Percentiles rank a stretch among this genome's conserved stretches.
phyloP scores from a whole-genome alignment of 1,284 basidiomycete genomes.

The Ustilago xerochloae region DNA sequence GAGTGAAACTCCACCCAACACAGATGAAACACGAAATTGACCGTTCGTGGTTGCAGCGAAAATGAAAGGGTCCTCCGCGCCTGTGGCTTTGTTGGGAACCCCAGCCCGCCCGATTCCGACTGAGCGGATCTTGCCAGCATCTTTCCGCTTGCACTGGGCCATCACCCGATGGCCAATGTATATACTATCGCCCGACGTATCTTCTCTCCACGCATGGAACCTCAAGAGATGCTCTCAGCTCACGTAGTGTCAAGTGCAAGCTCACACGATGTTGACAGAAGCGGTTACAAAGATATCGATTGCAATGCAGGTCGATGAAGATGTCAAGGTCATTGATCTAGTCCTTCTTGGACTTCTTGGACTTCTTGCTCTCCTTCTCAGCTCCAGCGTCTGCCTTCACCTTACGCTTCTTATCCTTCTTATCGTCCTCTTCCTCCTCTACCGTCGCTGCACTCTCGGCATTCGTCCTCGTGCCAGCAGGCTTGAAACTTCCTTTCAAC shows the following conservation, averaged over 20 bases:
- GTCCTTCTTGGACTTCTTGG: conserved; percentile 38
- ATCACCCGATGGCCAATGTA: too few relatives aligned
- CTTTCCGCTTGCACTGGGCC: too few relatives aligned
- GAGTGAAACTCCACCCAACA: conserved; percentile 11
- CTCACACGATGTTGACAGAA: too few relatives aligned
- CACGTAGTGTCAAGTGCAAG: too few relatives aligned
- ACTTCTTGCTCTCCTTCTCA: conserved; percentile 38
- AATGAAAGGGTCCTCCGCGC: background rate
- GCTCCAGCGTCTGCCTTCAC: conserved; percentile 29
- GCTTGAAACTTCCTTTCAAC: conserved; percentile 41
- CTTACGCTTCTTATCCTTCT: conserved; percentile 47
- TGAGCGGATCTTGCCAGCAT: too few relatives aligned
- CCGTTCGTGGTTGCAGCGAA: too few relatives aligned
- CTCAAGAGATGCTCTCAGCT: too few relatives aligned
- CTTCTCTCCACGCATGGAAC: too few relatives aligned
- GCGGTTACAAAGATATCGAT: background rate
- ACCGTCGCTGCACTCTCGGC: background rate
- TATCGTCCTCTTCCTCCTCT: conserved; percentile 8
- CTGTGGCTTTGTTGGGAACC: background rate
- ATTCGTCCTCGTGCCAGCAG: conserved; percentile 12
- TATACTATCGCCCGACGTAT: too few relatives aligned
- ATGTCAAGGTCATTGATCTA: background rate
- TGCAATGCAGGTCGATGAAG: background rate
- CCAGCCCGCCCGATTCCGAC: conserved; percentile 7
- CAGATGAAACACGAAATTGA: background rate